These are phyloP conservation scores for Amylocarpus encephaloides DNA, from an alignment of 2,329 filamentous ascomycete genomes.

Conservation along the genomic window DNA sequence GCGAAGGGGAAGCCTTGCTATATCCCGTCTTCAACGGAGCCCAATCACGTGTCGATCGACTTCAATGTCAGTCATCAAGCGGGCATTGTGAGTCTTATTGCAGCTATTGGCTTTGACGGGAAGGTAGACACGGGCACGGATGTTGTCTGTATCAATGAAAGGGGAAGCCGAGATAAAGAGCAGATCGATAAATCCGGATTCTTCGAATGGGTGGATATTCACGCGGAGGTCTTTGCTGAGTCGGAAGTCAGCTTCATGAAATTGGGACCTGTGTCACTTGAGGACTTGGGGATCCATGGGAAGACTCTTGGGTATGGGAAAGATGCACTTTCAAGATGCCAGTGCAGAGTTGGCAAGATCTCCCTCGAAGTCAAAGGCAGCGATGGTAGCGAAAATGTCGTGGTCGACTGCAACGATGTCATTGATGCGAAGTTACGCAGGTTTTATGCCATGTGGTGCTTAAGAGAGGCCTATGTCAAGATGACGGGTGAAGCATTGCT, in stretches of 20 bases:
- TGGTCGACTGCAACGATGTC: conserved; percentile 31
- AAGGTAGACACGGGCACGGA: conserved; percentile 60
- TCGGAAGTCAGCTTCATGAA: conserved; percentile 59
- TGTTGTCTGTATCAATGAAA: conserved; percentile 68
- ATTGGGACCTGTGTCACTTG: conserved; percentile 18
- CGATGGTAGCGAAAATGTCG: conserved; percentile 11
- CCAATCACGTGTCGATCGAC: conserved; percentile 32
- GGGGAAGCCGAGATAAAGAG: conserved; percentile 54
- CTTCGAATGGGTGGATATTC: conserved; percentile 62
- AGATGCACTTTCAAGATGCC: conserved; percentile 23
- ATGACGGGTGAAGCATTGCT: conserved; percentile 73
- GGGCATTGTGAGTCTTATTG: conserved; percentile 64
- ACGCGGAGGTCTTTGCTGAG: conserved; percentile 61
- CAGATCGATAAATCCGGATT: conserved; percentile 56
- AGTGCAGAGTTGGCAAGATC: conserved; percentile 20
- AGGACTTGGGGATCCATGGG: conserved; percentile 9
- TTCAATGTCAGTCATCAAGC: conserved; percentile 80
- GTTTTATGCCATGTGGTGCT: conserved; percentile 74
- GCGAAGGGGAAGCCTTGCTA: conserved; percentile 40
- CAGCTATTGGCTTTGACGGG: conserved; percentile 30
- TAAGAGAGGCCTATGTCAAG: conserved; percentile 78
- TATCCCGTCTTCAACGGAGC: conserved; percentile 8
- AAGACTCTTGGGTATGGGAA: conserved; percentile 11
- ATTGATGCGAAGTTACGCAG: conserved; percentile 57
- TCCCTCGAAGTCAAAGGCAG: conserved; percentile 8